Percentiles rank a stretch among this genome's conserved stretches.
phyloP scores from a whole-genome alignment of 2,329 filamentous ascomycete species.

The Apiospora kogelbergensis region DNA sequence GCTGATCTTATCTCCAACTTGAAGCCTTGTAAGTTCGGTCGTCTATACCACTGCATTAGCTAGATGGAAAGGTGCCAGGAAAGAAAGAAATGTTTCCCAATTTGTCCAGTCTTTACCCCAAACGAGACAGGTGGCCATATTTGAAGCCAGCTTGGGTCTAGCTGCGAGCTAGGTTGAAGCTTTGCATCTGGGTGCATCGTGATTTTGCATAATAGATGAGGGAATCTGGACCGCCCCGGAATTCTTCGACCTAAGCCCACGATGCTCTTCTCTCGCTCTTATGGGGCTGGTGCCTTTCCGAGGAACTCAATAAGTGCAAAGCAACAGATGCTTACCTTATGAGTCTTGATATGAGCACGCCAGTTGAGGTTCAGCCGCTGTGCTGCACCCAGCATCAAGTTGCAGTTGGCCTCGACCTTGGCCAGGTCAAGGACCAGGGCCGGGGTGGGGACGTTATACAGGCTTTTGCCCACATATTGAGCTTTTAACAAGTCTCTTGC shows the following conservation, averaged over 20 bases:
- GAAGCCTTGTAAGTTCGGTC: constrained; percentile 62
- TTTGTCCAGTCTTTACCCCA: neutral
- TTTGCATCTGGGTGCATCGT: neutral
- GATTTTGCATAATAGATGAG: neutral
- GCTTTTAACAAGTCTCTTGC: constrained; percentile 37
- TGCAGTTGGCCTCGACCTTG: constrained; percentile 66
- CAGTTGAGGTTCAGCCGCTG: constrained; percentile 62
- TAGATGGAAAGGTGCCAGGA: neutral
- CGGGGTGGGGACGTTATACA: constrained; percentile 64
- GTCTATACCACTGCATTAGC: constrained; percentile 48
- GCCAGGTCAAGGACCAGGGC: constrained; percentile 68
- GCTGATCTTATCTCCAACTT: constrained; percentile 60
- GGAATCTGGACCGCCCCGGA: neutral
- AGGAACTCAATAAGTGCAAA: constrained; percentile 3
- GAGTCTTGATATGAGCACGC: constrained; percentile 79
- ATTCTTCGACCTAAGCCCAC: neutral
- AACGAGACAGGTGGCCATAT: neutral
- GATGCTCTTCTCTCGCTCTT: neutral
- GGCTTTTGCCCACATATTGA: constrained; percentile 57
- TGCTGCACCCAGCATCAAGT: constrained; percentile 67
- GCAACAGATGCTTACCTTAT: constrained; percentile 58
- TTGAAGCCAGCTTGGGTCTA: neutral
- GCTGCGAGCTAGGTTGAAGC: neutral
- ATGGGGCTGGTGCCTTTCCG: neutral
- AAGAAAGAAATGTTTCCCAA: neutral